Evolutionary conservation across 345 rosid species (phyloP).

Genomic region (Isatis tinctoria): DNA sequence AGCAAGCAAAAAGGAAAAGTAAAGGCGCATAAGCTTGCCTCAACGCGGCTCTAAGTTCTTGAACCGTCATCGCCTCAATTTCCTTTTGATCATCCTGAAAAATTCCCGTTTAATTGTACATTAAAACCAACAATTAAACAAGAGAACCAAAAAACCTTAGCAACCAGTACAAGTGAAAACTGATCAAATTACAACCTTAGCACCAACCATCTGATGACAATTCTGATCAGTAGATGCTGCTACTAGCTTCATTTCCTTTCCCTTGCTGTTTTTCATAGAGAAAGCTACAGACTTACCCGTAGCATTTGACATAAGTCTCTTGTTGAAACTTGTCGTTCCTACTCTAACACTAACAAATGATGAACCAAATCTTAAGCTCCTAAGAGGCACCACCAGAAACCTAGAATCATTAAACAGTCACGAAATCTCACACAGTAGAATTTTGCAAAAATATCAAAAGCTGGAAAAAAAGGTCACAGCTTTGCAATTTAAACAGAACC

Average conservation of each 20-base stretch:
- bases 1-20: background rate
- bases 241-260: conserved; percentile 37
- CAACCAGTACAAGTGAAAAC: background rate
- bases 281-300: conserved; percentile 20
- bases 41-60: conserved; percentile 54
- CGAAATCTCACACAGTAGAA: background rate
- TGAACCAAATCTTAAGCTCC: conserved; percentile 34
- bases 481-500: conserved; percentile 7
- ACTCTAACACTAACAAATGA: conserved; percentile 28
- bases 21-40: conserved; percentile 41
- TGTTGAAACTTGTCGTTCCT: conserved; percentile 38
- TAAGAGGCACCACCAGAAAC: conserved; percentile 45
- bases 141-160: background rate
- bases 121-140: background rate
- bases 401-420: conserved; percentile 14
- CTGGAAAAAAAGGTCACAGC: background rate
- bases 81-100: conserved; percentile 40
- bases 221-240: conserved; percentile 8
- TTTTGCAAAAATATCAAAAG: background rate
- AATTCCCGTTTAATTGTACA: conserved; percentile 27
- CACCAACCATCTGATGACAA: conserved; percentile 21
- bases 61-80: conserved; percentile 68
- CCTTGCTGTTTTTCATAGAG: conserved; percentile 28
- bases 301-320: conserved; percentile 32
- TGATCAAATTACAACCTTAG: conserved; percentile 18